Evolutionary conservation across 371 early-diverging fungal species (phyloP).

Genomic region (Rhizopus stolonifer): DNA sequence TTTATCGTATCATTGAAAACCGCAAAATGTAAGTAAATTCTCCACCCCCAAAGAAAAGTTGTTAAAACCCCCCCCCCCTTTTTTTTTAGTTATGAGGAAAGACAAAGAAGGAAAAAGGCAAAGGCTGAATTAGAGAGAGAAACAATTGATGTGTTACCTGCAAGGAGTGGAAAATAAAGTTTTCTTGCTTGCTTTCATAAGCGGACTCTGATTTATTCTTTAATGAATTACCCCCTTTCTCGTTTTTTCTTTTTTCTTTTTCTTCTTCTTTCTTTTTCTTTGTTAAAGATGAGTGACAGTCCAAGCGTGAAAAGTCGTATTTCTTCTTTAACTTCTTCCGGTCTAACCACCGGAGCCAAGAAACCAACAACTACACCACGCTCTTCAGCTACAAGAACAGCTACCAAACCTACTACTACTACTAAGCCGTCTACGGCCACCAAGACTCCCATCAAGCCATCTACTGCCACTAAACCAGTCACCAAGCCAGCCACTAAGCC

Average conservation of each 20-base stretch:
- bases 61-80: background rate
- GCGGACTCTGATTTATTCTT: background rate
- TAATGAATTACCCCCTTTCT: background rate
- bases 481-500: background rate
- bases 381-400: constrained; percentile 5
- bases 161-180: too few relatives aligned
- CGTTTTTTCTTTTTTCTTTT: background rate
- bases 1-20: constrained; percentile 85
- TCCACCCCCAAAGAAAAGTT: background rate
- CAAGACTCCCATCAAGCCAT: constrained; percentile 6
- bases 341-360: constrained; percentile 9
- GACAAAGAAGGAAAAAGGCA: constrained; percentile 71
- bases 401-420: background rate
- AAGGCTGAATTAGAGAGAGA: constrained; percentile 69
- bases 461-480: background rate
- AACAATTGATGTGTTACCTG: too few relatives aligned
- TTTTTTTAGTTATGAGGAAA: constrained; percentile 57
- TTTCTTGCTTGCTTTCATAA: too few relatives aligned
- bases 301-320: constrained; percentile 22
- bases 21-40: constrained; percentile 64
- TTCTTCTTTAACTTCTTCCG: constrained; percentile 20
- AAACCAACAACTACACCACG: constrained; percentile 11
- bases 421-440: constrained; percentile 8
- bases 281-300: constrained; percentile 8
- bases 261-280: background rate